Percentiles rank a stretch among this genome's conserved stretches.
These are phyloP conservation scores for Limtongia smithiae DNA, from an alignment of 805 yeast species.

Conservation along the genomic window DNA sequence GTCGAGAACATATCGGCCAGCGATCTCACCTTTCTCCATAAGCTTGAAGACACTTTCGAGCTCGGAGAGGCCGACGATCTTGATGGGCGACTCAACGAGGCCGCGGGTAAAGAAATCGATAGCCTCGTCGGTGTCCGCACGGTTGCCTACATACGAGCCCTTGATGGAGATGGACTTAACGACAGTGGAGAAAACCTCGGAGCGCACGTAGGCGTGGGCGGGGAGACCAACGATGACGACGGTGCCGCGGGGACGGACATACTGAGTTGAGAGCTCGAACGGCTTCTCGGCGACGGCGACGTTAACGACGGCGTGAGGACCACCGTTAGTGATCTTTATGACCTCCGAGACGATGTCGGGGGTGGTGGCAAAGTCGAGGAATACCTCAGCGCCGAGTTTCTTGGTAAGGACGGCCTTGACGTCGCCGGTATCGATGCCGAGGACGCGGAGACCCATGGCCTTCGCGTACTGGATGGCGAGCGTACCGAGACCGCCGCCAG, in stretches of 20 bases:
- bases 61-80: constrained; percentile 70
- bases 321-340: constrained; percentile 60
- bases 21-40: constrained; percentile 81
- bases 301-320: constrained; percentile 72
- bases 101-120: constrained; percentile 71
- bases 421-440: constrained; percentile 69
- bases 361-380: constrained; percentile 55
- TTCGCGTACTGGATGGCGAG: constrained; percentile 70
- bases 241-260: constrained; percentile 64
- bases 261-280: constrained; percentile 56
- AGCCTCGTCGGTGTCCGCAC: constrained; percentile 82
- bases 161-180: constrained; percentile 66
- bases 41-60: constrained; percentile 64
- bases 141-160: constrained; percentile 87
- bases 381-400: constrained; percentile 63
- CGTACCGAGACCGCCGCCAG: constrained; percentile 77
- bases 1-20: constrained; percentile 88
- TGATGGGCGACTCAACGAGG: constrained; percentile 66
- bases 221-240: constrained; percentile 75
- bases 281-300: constrained; percentile 72
- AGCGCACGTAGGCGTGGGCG: constrained; percentile 67
- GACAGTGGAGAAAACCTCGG: constrained; percentile 70
- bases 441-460: constrained; percentile 71
- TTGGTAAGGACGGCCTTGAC: constrained; percentile 55
- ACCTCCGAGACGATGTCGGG: constrained; percentile 56